Evolutionary conservation across 805 yeast species (phyloP).

Genomic region (Martiniozyma abietophila): DNA sequence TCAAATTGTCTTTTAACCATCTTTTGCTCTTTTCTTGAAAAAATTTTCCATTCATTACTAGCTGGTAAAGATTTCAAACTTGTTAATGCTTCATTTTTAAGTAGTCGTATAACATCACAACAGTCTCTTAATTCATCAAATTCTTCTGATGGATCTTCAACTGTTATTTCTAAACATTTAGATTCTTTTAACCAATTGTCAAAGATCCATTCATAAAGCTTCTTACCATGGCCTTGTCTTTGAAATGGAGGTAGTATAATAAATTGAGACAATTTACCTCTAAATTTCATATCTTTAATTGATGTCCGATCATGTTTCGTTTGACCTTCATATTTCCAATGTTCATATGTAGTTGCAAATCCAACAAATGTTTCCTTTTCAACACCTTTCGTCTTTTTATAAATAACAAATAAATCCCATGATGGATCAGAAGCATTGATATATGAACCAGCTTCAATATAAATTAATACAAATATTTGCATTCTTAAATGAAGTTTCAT

Average conservation of each 20-base stretch:
- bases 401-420: slow-evolving; percentile 71
- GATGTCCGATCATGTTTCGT: slow-evolving; percentile 21
- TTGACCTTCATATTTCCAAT: slow-evolving; percentile 64
- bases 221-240: slow-evolving; percentile 59
- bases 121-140: slow-evolving; percentile 89
- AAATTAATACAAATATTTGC: slow-evolving; percentile 71
- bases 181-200: slow-evolving; percentile 46
- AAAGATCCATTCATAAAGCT: slow-evolving; percentile 49
- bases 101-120: slow-evolving; percentile 53
- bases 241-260: slow-evolving; percentile 80
- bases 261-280: slow-evolving; percentile 84
- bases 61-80: slow-evolving; percentile 21
- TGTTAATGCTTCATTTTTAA: slow-evolving; percentile 23
- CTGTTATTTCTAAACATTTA: slow-evolving; percentile 60
- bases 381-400: slow-evolving; percentile 26
- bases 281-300: slow-evolving; percentile 24
- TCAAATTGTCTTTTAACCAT: slow-evolving; percentile 66
- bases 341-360: slow-evolving; percentile 73
- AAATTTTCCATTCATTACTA: slow-evolving; percentile 25
- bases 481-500: slow-evolving; percentile 54
- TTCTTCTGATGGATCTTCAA: slow-evolving; percentile 90
- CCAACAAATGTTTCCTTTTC: slow-evolving; percentile 51
- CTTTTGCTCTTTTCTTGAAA: slow-evolving; percentile 32
- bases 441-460: slow-evolving; percentile 89
- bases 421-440: slow-evolving; percentile 66